These are phyloP conservation scores for Talaromyces atroroseus DNA, from an alignment of 2,329 filamentous ascomycete species.

Conservation along the genomic window DNA sequence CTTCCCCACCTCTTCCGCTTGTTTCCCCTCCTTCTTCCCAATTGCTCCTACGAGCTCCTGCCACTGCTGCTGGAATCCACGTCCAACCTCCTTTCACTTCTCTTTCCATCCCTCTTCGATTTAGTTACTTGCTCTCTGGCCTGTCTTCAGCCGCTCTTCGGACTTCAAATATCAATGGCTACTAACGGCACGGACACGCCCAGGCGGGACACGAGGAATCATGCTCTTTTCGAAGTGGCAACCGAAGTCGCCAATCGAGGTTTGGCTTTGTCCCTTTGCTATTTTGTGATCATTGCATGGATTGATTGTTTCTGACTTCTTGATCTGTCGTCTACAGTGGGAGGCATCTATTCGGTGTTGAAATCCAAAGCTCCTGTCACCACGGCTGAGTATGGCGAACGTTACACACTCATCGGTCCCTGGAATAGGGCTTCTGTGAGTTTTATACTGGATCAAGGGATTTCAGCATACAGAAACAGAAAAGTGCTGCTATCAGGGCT, in stretches of 20 bases:
- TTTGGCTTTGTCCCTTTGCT: conserved; percentile 30
- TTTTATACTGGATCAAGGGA: conserved; percentile 12
- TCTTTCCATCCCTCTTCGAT: not conserved
- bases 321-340: conserved; percentile 54
- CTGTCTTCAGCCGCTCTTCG: not conserved
- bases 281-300: not conserved
- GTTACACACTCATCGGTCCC: conserved; percentile 91
- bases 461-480: conserved; percentile 14
- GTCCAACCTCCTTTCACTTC: conserved; percentile 4
- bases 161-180: conserved; percentile 49
- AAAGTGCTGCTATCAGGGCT: not conserved
- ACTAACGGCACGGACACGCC: conserved; percentile 60
- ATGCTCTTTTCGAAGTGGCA: conserved; percentile 92
- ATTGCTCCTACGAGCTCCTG: not conserved
- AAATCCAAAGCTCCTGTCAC: conserved; percentile 98
- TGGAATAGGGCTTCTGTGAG: conserved; percentile 84
- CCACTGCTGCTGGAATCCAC: not conserved
- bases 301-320: conserved; percentile 8
- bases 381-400: conserved; percentile 95
- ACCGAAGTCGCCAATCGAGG: conserved; percentile 96
- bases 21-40: conserved; percentile 4
- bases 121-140: not conserved
- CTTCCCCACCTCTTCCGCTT: conserved; percentile 8
- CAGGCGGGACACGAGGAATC: conserved; percentile 78
- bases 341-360: conserved; percentile 97